Evolutionary conservation across 73 alveolate genomes (phyloP).

Genomic region (Breviolum minutum): DNA sequence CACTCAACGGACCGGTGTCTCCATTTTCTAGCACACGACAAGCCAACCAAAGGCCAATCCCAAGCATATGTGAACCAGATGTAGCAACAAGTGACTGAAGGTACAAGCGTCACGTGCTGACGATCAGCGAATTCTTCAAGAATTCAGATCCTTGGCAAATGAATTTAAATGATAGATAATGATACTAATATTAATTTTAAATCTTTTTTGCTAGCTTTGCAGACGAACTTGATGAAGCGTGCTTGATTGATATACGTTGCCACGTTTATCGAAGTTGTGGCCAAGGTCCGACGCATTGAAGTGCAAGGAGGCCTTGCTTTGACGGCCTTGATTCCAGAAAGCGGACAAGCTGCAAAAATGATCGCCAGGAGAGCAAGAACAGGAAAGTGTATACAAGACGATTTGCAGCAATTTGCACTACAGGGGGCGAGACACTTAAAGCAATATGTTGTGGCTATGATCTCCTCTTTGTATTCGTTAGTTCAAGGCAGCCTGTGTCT

Average conservation of each 20-base stretch:
- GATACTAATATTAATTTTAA: too few relatives aligned
- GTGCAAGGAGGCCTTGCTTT: constrained; percentile 34
- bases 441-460: not conserved
- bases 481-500: not conserved
- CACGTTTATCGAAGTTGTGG: not conserved
- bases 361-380: constrained; percentile 49
- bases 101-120: constrained; percentile 87
- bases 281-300: constrained; percentile 71
- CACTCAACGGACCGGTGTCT: not conserved
- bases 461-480: not conserved
- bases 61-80: not conserved
- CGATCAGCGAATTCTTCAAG: constrained; percentile 84
- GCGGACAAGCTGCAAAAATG: not conserved
- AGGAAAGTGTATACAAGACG: constrained; percentile 56
- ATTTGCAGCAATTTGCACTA: constrained; percentile 69
- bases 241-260: too few relatives aligned
- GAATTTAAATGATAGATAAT: not conserved
- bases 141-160: not conserved
- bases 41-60: too few relatives aligned
- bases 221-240: not conserved
- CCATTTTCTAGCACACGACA: not conserved
- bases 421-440: constrained; percentile 32
- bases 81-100: not conserved
- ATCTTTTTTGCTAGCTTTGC: not conserved
- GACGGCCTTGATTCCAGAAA: not conserved